These are phyloP conservation scores for Didymella lethalis DNA, from an alignment of 2,329 filamentous ascomycete genomes.

Conservation along the genomic window DNA sequence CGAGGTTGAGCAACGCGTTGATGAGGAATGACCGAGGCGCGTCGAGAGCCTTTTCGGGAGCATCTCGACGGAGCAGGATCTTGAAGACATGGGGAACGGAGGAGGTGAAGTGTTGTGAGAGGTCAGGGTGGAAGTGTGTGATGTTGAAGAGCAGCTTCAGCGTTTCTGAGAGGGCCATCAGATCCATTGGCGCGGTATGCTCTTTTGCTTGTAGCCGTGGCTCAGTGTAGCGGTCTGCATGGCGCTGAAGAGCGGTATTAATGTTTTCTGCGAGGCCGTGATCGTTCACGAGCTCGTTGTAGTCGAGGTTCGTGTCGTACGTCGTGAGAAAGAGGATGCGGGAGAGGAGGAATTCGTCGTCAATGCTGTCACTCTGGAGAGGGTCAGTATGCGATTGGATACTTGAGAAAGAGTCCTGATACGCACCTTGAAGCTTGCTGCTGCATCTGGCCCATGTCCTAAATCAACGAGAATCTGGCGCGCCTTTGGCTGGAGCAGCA, in stretches of 20 bases:
- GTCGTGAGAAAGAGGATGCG: conserved; percentile 82
- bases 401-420: not conserved
- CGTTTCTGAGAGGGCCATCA: conserved; percentile 83
- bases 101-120: conserved; percentile 68
- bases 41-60: conserved; percentile 72
- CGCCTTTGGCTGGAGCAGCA: conserved; percentile 73
- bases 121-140: conserved; percentile 74
- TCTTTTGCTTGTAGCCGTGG: conserved; percentile 35
- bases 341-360: conserved; percentile 87
- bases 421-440: conserved; percentile 69
- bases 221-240: conserved; percentile 61
- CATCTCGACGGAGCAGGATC: conserved; percentile 69
- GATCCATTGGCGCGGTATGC: conserved; percentile 67
- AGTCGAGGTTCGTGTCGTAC: conserved; percentile 75
- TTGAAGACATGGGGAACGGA: conserved; percentile 74
- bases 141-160: conserved; percentile 91
- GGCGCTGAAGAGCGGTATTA: conserved; percentile 72
- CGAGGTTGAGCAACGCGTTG: conserved; percentile 82
- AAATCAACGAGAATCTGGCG: conserved; percentile 77
- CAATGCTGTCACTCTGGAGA: conserved; percentile 68
- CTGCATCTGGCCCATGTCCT: conserved; percentile 71
- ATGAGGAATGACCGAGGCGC: conserved; percentile 75
- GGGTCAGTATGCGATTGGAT: conserved; percentile 7
- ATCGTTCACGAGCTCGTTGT: conserved; percentile 70
- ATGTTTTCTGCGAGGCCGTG: conserved; percentile 73